Base-by-base conservation (phyloP, 1,139 yeast genomes). In the Suhomyces bribrorum region DNA sequence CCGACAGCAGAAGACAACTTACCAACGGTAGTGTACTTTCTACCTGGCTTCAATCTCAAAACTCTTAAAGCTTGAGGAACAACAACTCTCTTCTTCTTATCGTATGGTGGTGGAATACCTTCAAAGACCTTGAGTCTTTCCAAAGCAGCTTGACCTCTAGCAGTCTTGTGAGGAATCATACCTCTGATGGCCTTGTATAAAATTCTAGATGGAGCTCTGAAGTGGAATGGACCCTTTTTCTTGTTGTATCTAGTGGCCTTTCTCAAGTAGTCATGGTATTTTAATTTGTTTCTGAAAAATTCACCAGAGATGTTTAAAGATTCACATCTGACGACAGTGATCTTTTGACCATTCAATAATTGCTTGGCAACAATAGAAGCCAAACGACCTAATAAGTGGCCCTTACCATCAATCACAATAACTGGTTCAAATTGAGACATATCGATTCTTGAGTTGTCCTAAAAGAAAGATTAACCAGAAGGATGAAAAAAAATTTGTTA, bases 51-150 rank as follows among this genome's bases (percentile, higher is more conserved):
- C 77, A 92, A 86, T 85, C 98, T 89, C 75, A 92, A 82, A 62
- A 94, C 96, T 81, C 99, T 90, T 70, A 92, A 83, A 69, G 99
- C 98, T 81, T 89, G 96, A 73, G 99, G 99, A 67, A 92, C 99
- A 62, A 92, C 99, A 70, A 90, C 97, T 76, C 96, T 88, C 95
- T 92, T 90, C 89, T 88, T 86, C 81, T 85, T 89, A 92, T 92
- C 98, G 78, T 86, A 92, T 77, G 98, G 98, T 56, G 97, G 92
- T 75, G 99, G 99, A 55, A 94, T 83, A 84, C 98, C 99, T 80
- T 92, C 98, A 67, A 87, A 92, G 63, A 92, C 97, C 94, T 92
- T 89, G 66, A 92, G 87, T 81, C 97, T 89, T 81, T 90, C 97
- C 71, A 92, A 77, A 66, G 99, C 99, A 69, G 98, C 97, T 81